Evolutionary conservation across 768 basidiomycete species (phyloP).

Genomic region (Lactifluus volemus): DNA sequence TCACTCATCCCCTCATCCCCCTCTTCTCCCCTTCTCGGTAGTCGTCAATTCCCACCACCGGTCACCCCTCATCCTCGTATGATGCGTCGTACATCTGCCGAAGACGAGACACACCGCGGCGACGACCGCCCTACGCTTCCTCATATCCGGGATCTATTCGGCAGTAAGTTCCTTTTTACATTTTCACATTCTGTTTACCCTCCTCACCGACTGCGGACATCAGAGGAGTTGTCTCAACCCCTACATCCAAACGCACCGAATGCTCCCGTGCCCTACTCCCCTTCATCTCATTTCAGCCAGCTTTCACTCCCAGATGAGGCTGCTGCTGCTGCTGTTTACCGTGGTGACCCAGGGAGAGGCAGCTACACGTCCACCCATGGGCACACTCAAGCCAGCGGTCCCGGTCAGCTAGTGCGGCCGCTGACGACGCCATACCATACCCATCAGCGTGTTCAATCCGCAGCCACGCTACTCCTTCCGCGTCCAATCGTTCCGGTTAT

Average conservation of each 20-base stretch:
- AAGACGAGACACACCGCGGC: slow-evolving; percentile 14
- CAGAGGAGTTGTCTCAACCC: slow-evolving; percentile 19
- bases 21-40: slow-evolving; percentile 2
- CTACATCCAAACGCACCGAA: slow-evolving; percentile 2
- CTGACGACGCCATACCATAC: slow-evolving; percentile 8
- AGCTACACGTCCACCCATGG: slow-evolving; percentile 7
- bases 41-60: background rate
- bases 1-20: background rate
- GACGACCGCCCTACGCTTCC: slow-evolving; percentile 20
- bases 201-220: background rate
- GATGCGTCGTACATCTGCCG: slow-evolving; percentile 12
- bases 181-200: background rate
- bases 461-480: background rate
- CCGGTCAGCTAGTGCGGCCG: slow-evolving; percentile 3
- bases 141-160: slow-evolving; percentile 19
- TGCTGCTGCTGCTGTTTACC: background rate
- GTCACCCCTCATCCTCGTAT: background rate
- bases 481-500: background rate
- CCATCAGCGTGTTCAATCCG: slow-evolving; percentile 1
- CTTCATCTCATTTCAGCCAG: slow-evolving; percentile 11
- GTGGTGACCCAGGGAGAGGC: slow-evolving; percentile 6
- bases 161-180: slow-evolving; percentile 7
- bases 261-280: slow-evolving; percentile 5
- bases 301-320: slow-evolving; percentile 1
- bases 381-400: slow-evolving; percentile 1